phyloP scores from a whole-genome alignment of 306 rosid species.

The Mimosa bimucronata region DNA sequence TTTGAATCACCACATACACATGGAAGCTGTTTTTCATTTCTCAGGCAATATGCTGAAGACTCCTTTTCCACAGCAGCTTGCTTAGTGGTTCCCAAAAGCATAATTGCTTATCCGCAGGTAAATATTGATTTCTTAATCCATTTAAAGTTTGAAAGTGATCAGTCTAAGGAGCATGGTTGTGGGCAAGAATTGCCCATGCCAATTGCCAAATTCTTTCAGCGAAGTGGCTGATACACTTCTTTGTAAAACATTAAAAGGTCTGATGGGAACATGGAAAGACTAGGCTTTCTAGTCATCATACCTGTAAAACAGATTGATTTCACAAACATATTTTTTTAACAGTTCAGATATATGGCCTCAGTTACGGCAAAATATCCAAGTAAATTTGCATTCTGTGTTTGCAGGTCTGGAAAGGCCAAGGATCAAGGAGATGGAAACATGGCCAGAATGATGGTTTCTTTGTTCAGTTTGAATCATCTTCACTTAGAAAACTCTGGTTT shows the following conservation, averaged over 20 bases:
- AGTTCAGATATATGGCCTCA: slow-evolving; percentile 24
- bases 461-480: slow-evolving; percentile 84
- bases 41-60: slow-evolving; percentile 95
- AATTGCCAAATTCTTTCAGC: slow-evolving; percentile 5
- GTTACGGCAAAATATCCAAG: slow-evolving; percentile 12
- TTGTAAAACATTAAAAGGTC: background rate
- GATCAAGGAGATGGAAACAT: slow-evolving; percentile 92
- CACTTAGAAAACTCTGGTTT: slow-evolving; percentile 83
- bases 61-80: slow-evolving; percentile 90
- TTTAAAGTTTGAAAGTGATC: background rate
- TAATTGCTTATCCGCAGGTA: slow-evolving; percentile 98
- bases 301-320: background rate
- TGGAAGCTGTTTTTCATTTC: slow-evolving; percentile 71
- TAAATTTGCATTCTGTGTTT: slow-evolving; percentile 29
- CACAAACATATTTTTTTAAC: background rate
- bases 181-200: slow-evolving; percentile 20
- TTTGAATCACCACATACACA: slow-evolving; percentile 96
- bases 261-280: background rate
- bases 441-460: slow-evolving; percentile 94
- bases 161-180: slow-evolving; percentile 7
- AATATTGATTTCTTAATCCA: slow-evolving; percentile 32
- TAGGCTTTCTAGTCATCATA: background rate
- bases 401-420: slow-evolving; percentile 99
- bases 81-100: slow-evolving; percentile 83
- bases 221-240: background rate